phyloP scores from a whole-genome alignment of 441 rosid genomes.

The Isatis lusitanica region DNA sequence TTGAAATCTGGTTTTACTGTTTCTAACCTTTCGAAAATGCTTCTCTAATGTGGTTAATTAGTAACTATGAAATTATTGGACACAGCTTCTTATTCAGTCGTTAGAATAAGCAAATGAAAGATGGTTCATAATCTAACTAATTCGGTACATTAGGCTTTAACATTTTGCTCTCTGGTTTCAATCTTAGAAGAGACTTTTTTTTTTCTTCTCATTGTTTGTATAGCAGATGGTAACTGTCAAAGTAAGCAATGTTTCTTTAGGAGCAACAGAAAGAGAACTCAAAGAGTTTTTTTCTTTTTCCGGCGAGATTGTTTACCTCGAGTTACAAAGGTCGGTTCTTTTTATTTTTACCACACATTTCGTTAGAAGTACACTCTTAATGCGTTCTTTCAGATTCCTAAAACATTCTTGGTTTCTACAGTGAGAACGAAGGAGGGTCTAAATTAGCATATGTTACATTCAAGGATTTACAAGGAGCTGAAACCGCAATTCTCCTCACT shows the following conservation, averaged over 20 bases:
- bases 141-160: too few species aligned
- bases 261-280: constrained; percentile 70
- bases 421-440: constrained; percentile 54
- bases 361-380: background rate
- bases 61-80: too few species aligned
- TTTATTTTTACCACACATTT: background rate
- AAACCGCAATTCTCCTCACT: constrained; percentile 86
- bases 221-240: constrained; percentile 70
- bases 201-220: background rate
- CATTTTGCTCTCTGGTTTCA: too few species aligned
- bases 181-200: too few species aligned
- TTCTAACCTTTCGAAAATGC: too few species aligned
- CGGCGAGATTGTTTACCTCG: constrained; percentile 82
- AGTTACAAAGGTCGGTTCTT: constrained; percentile 56
- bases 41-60: too few species aligned
- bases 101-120: background rate
- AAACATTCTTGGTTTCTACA: constrained; percentile 11
- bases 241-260: constrained; percentile 76
- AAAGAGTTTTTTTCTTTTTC: constrained; percentile 90
- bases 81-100: background rate
- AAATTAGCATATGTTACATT: constrained; percentile 80
- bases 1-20: too few species aligned
- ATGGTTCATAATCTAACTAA: background rate
- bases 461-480: constrained; percentile 88
- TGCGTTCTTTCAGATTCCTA: background rate